A percentile compares a stretch with the other conserved stretches of the same genome.
Conservation (phyloP, 371 early-diverging fungal species). For the Lichtheimia corymbifera region DNA sequence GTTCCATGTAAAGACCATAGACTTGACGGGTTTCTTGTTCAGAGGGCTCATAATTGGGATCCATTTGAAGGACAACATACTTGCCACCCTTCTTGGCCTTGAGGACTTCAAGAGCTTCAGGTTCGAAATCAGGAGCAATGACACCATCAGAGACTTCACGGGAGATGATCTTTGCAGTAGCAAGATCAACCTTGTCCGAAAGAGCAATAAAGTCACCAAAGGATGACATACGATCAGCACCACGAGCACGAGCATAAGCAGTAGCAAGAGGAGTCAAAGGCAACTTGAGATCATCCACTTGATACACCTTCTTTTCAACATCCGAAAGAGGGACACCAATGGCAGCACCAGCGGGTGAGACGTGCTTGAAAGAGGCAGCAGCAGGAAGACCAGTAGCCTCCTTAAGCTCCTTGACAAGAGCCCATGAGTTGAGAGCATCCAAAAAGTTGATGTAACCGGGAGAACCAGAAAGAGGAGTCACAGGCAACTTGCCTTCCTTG, state of each 20-base stretch:
- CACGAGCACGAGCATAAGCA: slow-evolving; percentile 90
- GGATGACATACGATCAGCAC: slow-evolving; percentile 97
- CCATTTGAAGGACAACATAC: slow-evolving; percentile 94
- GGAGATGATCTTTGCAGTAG: slow-evolving; percentile 93
- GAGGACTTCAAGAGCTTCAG: slow-evolving; percentile 89
- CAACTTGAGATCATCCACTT: slow-evolving; percentile 83
- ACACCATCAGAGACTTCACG: slow-evolving; percentile 96
- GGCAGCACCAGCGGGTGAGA: slow-evolving; percentile 97
- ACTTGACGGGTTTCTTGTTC: slow-evolving; percentile 89
- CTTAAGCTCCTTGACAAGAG: slow-evolving; percentile 89
- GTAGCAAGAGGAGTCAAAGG: slow-evolving; percentile 76
- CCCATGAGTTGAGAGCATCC: slow-evolving; percentile 96
- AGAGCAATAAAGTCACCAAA: slow-evolving; percentile 98
- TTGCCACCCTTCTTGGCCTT: slow-evolving; percentile 95
- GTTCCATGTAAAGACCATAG: slow-evolving; percentile 88
- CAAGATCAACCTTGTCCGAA: slow-evolving; percentile 84
- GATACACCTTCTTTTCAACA: slow-evolving; percentile 87
- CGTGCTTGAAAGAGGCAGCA: slow-evolving; percentile 98
- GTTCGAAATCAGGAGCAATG: slow-evolving; percentile 90
- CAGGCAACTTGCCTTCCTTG: slow-evolving; percentile 83
- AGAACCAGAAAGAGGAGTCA: slow-evolving; percentile 88
- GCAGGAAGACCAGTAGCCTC: slow-evolving; percentile 63
- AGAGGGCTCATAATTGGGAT: slow-evolving; percentile 85
- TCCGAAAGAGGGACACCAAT: slow-evolving; percentile 84
- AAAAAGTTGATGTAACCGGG: slow-evolving; percentile 98